A percentile compares a stretch with the other conserved stretches of the same genome.
phyloP scores from a whole-genome alignment of 345 rosid species.

The Gossypium bickii region DNA sequence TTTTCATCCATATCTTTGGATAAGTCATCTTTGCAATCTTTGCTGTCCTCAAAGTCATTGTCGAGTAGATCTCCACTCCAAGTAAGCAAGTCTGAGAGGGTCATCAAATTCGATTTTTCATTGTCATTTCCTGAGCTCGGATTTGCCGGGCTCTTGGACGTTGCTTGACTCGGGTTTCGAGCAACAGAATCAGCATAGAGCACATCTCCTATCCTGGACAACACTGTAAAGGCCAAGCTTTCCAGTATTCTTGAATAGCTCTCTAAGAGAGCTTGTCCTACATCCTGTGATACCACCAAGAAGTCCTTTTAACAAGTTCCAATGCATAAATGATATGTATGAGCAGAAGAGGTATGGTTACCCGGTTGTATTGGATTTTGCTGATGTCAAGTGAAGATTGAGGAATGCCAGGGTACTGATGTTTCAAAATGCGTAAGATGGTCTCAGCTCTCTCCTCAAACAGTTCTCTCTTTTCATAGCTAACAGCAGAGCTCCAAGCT shows the following conservation, averaged over 20 bases:
- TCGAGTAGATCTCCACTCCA: conserved; percentile 43
- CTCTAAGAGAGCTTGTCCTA: conserved; percentile 86
- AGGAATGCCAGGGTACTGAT: conserved; percentile 75
- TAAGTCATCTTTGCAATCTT: conserved; percentile 27
- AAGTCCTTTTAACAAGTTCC: not conserved
- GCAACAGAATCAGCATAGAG: conserved; percentile 50
- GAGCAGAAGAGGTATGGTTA: conserved; percentile 19
- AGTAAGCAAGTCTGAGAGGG: conserved; percentile 60
- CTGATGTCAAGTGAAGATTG: conserved; percentile 86
- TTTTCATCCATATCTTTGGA: conserved; percentile 32
- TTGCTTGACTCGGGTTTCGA: conserved; percentile 43
- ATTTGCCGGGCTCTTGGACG: conserved; percentile 8
- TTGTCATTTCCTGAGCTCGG: not conserved
- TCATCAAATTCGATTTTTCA: conserved; percentile 30
- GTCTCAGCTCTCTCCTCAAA: conserved; percentile 94
- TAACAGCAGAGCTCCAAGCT: conserved; percentile 74
- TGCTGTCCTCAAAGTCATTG: conserved; percentile 14
- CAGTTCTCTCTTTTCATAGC: conserved; percentile 84
- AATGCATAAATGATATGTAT: not conserved
- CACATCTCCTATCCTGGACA: conserved; percentile 84
- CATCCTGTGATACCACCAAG: conserved; percentile 42
- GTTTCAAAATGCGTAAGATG: conserved; percentile 70
- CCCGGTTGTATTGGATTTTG: conserved; percentile 76
- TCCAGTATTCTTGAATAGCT: conserved; percentile 90
- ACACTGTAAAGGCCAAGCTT: conserved; percentile 81